phyloP scores from a whole-genome alignment of 73 alveolate genomes.

The Breviolum minutum region DNA sequence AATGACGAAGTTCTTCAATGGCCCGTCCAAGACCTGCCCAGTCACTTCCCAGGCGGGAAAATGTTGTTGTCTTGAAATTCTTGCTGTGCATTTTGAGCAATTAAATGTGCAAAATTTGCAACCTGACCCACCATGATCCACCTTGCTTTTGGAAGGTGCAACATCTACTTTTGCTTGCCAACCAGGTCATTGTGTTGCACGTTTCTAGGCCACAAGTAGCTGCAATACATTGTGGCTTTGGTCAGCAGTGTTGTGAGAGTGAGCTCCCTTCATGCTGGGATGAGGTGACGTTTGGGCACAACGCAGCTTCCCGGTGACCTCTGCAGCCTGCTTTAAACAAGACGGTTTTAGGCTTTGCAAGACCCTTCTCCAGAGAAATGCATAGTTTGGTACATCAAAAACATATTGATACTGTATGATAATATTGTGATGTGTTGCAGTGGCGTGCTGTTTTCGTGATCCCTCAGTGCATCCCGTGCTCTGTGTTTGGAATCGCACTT shows the following conservation, averaged over 20 bases:
- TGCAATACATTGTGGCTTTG: not conserved
- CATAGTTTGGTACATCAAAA: not conserved
- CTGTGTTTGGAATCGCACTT: not conserved
- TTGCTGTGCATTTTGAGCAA: not conserved
- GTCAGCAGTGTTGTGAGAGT: not conserved
- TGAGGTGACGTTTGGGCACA: constrained; percentile 53
- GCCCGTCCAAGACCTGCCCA: constrained; percentile 34
- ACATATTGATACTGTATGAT: not conserved
- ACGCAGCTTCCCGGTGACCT: not conserved
- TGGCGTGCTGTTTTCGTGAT: too few relatives aligned
- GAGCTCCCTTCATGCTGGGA: not conserved
- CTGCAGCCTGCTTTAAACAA: not conserved
- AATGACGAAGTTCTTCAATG: constrained; percentile 22
- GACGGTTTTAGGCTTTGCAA: not conserved
- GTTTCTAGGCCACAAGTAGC: not conserved
- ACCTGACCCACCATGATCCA: not conserved
- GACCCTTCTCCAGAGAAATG: not conserved
- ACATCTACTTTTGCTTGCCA: not conserved
- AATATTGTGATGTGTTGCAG: not conserved
- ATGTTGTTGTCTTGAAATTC: not conserved
- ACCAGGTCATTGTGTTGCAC: constrained; percentile 27
- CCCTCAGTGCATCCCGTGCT: too few relatives aligned
- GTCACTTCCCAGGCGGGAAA: constrained; percentile 6
- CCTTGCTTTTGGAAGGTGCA: not conserved
- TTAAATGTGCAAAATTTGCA: not conserved